Evolutionary conservation across 345 rosid species (phyloP), one percentile per base, ranked within the genome.

Genomic region (Salix brachista): DNA sequence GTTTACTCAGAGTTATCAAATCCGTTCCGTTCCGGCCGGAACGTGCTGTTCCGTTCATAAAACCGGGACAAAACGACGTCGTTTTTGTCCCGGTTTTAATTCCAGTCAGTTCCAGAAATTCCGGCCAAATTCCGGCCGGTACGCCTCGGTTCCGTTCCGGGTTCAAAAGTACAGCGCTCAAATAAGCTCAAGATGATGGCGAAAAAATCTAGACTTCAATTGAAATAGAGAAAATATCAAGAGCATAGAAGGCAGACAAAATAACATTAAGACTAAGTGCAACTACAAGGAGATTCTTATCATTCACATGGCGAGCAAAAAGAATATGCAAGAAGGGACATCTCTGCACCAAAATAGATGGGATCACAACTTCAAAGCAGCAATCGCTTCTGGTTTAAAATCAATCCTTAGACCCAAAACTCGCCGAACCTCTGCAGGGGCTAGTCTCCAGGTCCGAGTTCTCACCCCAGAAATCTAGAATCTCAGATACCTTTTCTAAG

Each of bases 381-480:
- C 72, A 77, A 96, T 91, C 26, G 98, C 91, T 81, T 96, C 98
- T 26, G 98, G 90, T 80, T 91, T 96, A 80, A 96, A 96, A 83
- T 96, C 99, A 70, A 93, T 86, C 81, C 99, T 87, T 25, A 96
- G 85, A 74, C 95, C 91, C 78, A 96, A 77, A 19, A 96, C 97
- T 82, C 98, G 82, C 80, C 99, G 86, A 42, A 93, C 98, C 85
- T 92, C 99, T 8, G 95, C 94, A 21, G 98, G 97, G 69, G 99
- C 92, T 32, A 93, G 87, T 84, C 99, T 93, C 99, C 97, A 96
- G 75, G 98, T 96, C 98, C 0, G 99, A 88, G 80, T 93, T 93
- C 88, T 93, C 99, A 44, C 99, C 98, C 99, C 97, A 96, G 90
- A 96, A 96, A 83, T 96, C 99, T 56, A 93, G 88, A 82, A 96